A percentile compares a stretch with the other conserved stretches of the same genome.
Evolutionary conservation across 2,329 filamentous ascomycete genomes (phyloP).

Genomic region (Alternaria brassicicola): DNA sequence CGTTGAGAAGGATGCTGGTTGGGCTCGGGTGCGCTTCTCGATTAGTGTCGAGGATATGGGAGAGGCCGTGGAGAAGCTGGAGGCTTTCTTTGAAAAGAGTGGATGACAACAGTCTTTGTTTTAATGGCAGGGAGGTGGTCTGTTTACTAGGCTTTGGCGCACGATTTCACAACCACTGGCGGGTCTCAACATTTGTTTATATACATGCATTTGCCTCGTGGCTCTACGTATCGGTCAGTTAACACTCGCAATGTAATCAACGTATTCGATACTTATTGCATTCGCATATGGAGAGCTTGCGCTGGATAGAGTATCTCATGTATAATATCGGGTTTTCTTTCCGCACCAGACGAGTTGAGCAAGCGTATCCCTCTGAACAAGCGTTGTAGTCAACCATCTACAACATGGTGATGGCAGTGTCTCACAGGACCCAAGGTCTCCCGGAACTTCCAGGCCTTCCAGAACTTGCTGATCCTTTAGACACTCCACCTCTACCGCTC

Average conservation of each 20-base stretch:
- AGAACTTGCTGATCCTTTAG: neutral
- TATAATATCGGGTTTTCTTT: neutral
- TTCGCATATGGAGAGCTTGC: neutral
- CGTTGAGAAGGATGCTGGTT: conserved; percentile 37
- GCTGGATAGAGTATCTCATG: conserved; percentile 1
- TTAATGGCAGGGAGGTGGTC: neutral
- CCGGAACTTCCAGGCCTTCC: neutral
- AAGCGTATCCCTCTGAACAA: neutral
- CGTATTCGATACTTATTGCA: neutral
- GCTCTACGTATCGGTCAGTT: neutral
- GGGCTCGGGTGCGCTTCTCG: conserved; percentile 37
- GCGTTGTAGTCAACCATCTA: neutral
- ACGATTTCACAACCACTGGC: neutral
- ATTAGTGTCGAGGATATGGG: conserved; percentile 23
- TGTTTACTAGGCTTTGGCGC: neutral
- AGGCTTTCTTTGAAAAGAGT: conserved; percentile 13
- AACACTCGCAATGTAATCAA: neutral
- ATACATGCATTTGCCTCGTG: neutral
- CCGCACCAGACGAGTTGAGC: neutral
- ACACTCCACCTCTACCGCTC: neutral
- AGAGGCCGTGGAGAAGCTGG: conserved; percentile 21
- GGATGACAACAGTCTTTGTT: neutral
- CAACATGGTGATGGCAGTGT: neutral
- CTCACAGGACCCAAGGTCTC: neutral
- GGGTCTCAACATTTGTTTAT: neutral